A percentile compares a stretch with the other conserved stretches of the same genome.
Evolutionary conservation across 2,329 filamentous ascomycete species (phyloP).

Genomic region (Penicillium sp.): DNA sequence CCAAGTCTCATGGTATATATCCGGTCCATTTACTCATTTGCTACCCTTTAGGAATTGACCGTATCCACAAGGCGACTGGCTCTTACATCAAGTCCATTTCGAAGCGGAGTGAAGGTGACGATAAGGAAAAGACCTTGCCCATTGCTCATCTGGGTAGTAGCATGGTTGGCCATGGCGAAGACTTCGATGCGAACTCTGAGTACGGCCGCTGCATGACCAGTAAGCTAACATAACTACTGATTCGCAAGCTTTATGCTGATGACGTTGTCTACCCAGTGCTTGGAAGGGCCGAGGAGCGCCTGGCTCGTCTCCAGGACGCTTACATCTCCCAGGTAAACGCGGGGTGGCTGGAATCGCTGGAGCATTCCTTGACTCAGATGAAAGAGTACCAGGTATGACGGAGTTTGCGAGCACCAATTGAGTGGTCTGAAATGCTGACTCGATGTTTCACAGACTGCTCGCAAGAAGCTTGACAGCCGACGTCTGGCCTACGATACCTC

Average conservation of each 20-base stretch:
- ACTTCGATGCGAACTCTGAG: conserved; percentile 82
- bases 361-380: conserved; percentile 84
- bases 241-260: too few relatives aligned
- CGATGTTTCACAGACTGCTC: conserved; percentile 50
- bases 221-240: conserved; percentile 33
- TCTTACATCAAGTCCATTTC: conserved; percentile 79
- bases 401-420: too few relatives aligned
- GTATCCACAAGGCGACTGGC: conserved; percentile 75
- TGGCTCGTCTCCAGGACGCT: conserved; percentile 74
- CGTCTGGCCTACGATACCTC: conserved; percentile 85
- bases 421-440: too few relatives aligned
- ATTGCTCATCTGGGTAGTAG: conserved; percentile 69
- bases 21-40: too few relatives aligned
- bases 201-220: conserved; percentile 77
- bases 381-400: conserved; percentile 81
- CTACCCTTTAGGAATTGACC: conserved; percentile 95
- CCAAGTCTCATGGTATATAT: conserved; percentile 1
- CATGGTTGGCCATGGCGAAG: conserved; percentile 83
- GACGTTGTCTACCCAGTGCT: too few relatives aligned
- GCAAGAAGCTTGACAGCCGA: conserved; percentile 88
- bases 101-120: conserved; percentile 73
- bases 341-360: conserved; percentile 80
- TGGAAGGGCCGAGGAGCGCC: conserved; percentile 77
- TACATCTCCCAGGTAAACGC: conserved; percentile 69
- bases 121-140: conserved; percentile 78